These are phyloP conservation scores for Yamadazyma dushanensis DNA, from an alignment of 1,139 yeast species.

Conservation along the genomic window DNA sequence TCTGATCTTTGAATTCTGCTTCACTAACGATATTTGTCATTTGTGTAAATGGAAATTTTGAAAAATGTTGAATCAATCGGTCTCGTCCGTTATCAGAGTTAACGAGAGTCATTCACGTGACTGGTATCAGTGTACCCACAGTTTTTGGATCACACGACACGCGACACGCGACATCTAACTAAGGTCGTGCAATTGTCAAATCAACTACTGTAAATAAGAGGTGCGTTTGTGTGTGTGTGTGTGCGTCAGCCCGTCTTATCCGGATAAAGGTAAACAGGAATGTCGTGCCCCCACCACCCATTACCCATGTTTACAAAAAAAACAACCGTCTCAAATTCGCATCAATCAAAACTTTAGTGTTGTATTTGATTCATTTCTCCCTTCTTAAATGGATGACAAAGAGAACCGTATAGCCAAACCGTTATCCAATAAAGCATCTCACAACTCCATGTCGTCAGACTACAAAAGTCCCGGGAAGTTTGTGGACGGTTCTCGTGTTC, in stretches of 20 bases:
- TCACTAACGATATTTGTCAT: slow-evolving; percentile 35
- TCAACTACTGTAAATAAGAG: too few relatives aligned
- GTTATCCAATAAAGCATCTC: slow-evolving; percentile 11
- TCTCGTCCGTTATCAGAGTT: slow-evolving; percentile 4
- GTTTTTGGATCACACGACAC: too few relatives aligned
- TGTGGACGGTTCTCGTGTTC: not conserved
- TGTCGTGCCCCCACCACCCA: slow-evolving; percentile 1
- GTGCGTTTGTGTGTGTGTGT: too few relatives aligned
- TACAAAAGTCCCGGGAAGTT: slow-evolving; percentile 1
- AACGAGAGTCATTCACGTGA: slow-evolving; percentile 8
- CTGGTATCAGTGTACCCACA: too few relatives aligned
- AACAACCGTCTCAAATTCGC: too few relatives aligned
- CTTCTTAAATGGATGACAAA: slow-evolving; percentile 8
- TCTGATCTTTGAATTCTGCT: slow-evolving; percentile 42
- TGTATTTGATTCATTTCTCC: too few relatives aligned
- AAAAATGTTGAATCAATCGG: slow-evolving; percentile 2
- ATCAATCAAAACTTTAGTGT: too few relatives aligned
- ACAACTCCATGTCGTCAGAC: slow-evolving; percentile 7
- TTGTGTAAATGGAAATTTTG: not conserved
- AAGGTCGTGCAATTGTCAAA: too few relatives aligned
- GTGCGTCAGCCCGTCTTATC: too few relatives aligned
- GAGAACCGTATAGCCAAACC: slow-evolving; percentile 9
- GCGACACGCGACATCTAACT: too few relatives aligned
- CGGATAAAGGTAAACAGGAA: slow-evolving; percentile 1
- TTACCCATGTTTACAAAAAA: slow-evolving; percentile 3